Conservation (phyloP, 176 grass and related monocot species). For the Oryza meridionalis region DNA sequence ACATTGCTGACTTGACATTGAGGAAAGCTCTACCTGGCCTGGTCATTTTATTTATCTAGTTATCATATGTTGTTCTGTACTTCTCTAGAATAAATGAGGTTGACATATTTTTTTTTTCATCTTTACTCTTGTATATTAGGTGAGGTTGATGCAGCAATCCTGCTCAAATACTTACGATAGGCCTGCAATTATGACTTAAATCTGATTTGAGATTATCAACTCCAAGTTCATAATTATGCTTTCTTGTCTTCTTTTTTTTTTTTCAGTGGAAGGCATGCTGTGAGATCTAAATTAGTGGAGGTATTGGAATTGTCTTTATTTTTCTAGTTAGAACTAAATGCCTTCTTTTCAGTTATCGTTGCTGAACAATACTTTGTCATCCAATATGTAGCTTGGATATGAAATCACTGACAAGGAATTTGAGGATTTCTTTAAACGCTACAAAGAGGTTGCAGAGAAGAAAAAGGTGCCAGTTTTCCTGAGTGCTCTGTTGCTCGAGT, state of each 20-base stretch:
- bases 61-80: background rate
- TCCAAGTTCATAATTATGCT: background rate
- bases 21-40: background rate
- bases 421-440: constrained; percentile 94
- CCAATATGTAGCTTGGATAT: constrained; percentile 76
- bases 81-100: background rate
- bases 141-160: constrained; percentile 14
- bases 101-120: background rate
- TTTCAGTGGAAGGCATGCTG: constrained; percentile 93
- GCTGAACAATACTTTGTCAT: constrained; percentile 21
- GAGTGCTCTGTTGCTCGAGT: background rate
- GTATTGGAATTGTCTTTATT: constrained; percentile 45
- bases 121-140: constrained; percentile 25
- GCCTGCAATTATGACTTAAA: background rate
- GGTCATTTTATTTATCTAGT: background rate
- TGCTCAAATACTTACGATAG: constrained; percentile 13
- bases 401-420: constrained; percentile 87
- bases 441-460: constrained; percentile 98
- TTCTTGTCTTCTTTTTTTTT: constrained; percentile 49
- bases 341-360: constrained; percentile 13
- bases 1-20: background rate
- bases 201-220: constrained; percentile 19
- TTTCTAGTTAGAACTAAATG: background rate
- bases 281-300: constrained; percentile 86
- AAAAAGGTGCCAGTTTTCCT: constrained; percentile 68